A percentile compares a stretch with the other conserved stretches of the same genome.
Evolutionary conservation across 495 filamentous ascomycete species (phyloP).

Genomic region (Aspergillus sparsus): DNA sequence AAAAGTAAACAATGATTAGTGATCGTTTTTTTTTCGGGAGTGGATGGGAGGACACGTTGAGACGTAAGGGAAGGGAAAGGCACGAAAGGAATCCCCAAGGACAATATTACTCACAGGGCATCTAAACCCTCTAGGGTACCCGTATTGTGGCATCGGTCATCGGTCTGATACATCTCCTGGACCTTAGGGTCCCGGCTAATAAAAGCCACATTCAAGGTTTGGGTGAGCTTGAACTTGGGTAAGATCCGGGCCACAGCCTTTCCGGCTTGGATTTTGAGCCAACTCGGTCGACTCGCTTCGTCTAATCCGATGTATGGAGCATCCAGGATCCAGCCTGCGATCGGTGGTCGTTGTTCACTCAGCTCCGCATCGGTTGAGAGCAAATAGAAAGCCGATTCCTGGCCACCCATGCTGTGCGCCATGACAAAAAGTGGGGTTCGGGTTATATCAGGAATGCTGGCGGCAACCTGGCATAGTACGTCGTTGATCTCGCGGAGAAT

Average conservation of each 20-base stretch:
- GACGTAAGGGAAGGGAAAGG: not conserved
- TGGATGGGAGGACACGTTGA: not conserved
- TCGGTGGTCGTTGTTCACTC: constrained; percentile 34
- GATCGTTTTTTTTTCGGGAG: not conserved
- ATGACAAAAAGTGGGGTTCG: constrained; percentile 69
- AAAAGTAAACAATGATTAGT: not conserved
- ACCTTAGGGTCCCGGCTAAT: constrained; percentile 65
- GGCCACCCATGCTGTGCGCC: constrained; percentile 82
- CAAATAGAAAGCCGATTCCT: constrained; percentile 59
- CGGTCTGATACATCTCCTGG: constrained; percentile 54
- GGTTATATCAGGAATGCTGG: constrained; percentile 22
- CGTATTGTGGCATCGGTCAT: constrained; percentile 69
- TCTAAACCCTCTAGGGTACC: constrained; percentile 73
- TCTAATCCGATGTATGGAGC: constrained; percentile 68
- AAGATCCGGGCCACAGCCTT: constrained; percentile 59
- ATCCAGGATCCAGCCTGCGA: constrained; percentile 65
- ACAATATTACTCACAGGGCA: constrained; percentile 55
- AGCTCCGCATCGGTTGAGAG: constrained; percentile 21
- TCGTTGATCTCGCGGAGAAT: constrained; percentile 11
- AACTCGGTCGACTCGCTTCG: constrained; percentile 54
- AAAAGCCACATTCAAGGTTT: constrained; percentile 54
- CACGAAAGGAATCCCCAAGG: not conserved
- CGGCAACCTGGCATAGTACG: constrained; percentile 46
- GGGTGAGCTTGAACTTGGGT: constrained; percentile 57
- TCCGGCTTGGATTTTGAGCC: constrained; percentile 56